Evolutionary conservation across 371 early-diverging fungal genomes (phyloP), one percentile per base, ranked within the genome.

Genomic region (Mucor sp.): DNA sequence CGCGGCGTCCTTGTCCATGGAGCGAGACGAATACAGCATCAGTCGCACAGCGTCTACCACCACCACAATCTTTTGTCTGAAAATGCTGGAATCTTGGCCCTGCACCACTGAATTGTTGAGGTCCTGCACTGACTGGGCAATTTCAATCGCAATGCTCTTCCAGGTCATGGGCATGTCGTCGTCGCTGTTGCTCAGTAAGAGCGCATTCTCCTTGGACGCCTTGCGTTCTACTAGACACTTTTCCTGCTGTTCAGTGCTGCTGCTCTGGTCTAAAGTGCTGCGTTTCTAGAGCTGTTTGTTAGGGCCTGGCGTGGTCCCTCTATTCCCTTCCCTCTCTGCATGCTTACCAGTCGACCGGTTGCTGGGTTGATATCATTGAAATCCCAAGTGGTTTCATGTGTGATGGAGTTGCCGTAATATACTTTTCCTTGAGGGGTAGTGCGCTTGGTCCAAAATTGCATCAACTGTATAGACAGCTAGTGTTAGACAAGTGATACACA

Each of bases 41-140:
- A 90, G 84, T 23, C 94, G 90, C 64, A 96, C 91, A n/a, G 94
- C 86, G 37, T 91, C 86, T 8, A 95, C 91, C 11, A 96, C 88
- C 19, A 75, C 71, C 0, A 83, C 57, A 17, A 70, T 68, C 30
- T 65, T 72, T 60, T 63, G 61, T 19, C 57, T 23, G 9, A 62
- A 66, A 2, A 37, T 25, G 8, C 32, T 14, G 17, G 59, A 8
- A 37, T 48, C 48, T 23, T 78, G 76, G 6, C 80, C 75, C 61
- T 65, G 85, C 58, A 87, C 85, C 12, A 89, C 89, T 0, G 90
- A 78, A 23, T 78, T 69, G 67, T 89, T 85, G 21, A 93, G 83
- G 39, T 86, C 77, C 44, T 90, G 83, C 21, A 92, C 86, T 11
- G 90, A 81, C 19, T 85, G 79, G 3, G 85, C 79, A 21, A 93